These are phyloP conservation scores for Yamadazyma triangularis DNA, from an alignment of 1,139 yeast species.

Conservation along the genomic window DNA sequence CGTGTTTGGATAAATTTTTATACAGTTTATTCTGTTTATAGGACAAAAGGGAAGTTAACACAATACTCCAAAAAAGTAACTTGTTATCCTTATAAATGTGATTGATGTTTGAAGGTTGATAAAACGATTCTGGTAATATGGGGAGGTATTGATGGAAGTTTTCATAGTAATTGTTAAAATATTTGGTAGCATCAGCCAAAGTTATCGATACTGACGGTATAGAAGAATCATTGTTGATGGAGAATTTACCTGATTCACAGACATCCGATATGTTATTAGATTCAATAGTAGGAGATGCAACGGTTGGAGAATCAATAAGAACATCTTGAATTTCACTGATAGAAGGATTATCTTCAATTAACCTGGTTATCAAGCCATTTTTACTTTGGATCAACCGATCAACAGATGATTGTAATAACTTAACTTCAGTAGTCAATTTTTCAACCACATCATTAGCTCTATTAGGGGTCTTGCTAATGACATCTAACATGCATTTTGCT, in stretches of 20 bases:
- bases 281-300: background rate
- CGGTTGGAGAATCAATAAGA: conserved; percentile 9
- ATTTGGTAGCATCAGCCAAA: conserved; percentile 21
- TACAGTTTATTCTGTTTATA: conserved; percentile 10
- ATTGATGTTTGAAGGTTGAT: conserved; percentile 17
- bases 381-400: conserved; percentile 14
- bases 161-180: conserved; percentile 27
- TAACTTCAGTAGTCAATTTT: conserved; percentile 27
- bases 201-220: conserved; percentile 21
- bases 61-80: conserved; percentile 40
- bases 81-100: conserved; percentile 26
- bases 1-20: conserved; percentile 24
- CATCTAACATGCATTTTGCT: conserved; percentile 48
- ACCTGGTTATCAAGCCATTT: conserved; percentile 5
- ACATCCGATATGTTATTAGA: background rate
- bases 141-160: conserved; percentile 36
- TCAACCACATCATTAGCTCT: conserved; percentile 29
- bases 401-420: conserved; percentile 21
- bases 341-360: conserved; percentile 19
- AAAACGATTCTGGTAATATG: conserved; percentile 37
- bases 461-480: conserved; percentile 24
- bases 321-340: conserved; percentile 27
- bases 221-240: conserved; percentile 4
- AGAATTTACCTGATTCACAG: conserved; percentile 5
- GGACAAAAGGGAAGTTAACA: conserved; percentile 30